These are phyloP conservation scores for Colletotrichum noveboracense DNA, from an alignment of 2,329 filamentous ascomycete genomes.

Conservation along the genomic window DNA sequence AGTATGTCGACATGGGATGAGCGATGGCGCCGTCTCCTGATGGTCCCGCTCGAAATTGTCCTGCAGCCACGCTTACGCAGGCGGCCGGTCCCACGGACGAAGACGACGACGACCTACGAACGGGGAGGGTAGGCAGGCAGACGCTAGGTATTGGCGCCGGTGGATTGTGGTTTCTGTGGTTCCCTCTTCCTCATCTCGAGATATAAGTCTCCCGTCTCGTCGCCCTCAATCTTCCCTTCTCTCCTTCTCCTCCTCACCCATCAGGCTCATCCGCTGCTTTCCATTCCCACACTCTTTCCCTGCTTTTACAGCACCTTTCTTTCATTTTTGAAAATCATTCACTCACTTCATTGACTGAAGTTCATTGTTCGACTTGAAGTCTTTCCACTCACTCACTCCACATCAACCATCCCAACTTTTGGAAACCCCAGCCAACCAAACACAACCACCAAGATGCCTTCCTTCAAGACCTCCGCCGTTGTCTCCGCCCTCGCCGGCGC, in stretches of 20 bases:
- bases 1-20: background rate
- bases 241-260: background rate
- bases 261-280: slow-evolving; percentile 17
- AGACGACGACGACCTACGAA: background rate
- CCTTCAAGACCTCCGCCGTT: slow-evolving; percentile 22
- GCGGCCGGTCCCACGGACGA: background rate
- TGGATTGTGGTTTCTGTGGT: background rate
- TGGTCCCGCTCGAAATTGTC: slow-evolving; percentile 11
- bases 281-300: slow-evolving; percentile 20
- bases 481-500: slow-evolving; percentile 27
- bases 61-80: background rate
- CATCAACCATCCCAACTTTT: slow-evolving; percentile 2
- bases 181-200: slow-evolving; percentile 1
- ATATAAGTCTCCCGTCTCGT: slow-evolving; percentile 17
- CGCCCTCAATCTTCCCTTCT: background rate
- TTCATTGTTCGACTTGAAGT: slow-evolving; percentile 20
- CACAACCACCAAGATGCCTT: slow-evolving; percentile 25
- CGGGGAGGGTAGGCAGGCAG: background rate
- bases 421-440: background rate
- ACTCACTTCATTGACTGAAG: slow-evolving; percentile 23
- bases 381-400: background rate
- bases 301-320: slow-evolving; percentile 20
- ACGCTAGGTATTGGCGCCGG: background rate
- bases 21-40: slow-evolving; percentile 12
- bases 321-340: slow-evolving; percentile 11